Evolutionary conservation across 1,139 yeast genomes (phyloP), one percentile per base, ranked within the genome.

Genomic region (Eremothecium cymbalariae): DNA sequence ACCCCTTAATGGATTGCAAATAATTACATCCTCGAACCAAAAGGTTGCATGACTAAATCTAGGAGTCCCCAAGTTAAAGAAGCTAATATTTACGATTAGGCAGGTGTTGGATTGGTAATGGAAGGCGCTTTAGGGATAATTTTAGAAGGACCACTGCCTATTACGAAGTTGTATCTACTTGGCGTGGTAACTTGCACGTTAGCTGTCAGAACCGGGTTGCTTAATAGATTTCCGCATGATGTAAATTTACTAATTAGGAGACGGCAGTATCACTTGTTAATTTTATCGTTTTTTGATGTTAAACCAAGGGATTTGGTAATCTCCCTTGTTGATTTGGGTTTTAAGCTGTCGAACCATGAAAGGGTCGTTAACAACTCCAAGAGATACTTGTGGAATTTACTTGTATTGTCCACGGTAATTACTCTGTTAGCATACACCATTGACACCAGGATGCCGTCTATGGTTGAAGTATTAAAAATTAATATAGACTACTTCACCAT

Each of bases 221-320:
- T 25, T 4, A 14, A 13, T 4, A 5, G n/a, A 12, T 12, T 6
- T 3, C 12, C 12, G 6, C 9, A 25, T 6, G 15, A 25, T 15
- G 9, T 25, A n/a, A 59, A 54, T 24, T 38, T 51, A 16, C 57
- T 47, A n/a, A 53, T 54, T 39, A 46, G 41, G 32, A 53, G 44
- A 34, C 48, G 51, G 8, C 58, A 55, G 29, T 54, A 50, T 23
- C 44, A 42, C 33, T 39, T 59, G 30, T 34, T 55, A 14, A n/a
- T 53, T 8, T 48, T 48, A 28, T 53, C 59, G 4, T 22, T 54
- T 9, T 51, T 55, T 29, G 49, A 53, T 36, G n/a, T 29, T 5
- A 24, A 28, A 8, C 22, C 11, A 2, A 43, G 38, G 28, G 41
- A 53, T 16, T 41, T 42, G 27, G 43, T 49, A 48, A 32, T 39